Evolutionary conservation across 306 rosid species (phyloP).

Genomic region (Elaeagnus macrophylla): DNA sequence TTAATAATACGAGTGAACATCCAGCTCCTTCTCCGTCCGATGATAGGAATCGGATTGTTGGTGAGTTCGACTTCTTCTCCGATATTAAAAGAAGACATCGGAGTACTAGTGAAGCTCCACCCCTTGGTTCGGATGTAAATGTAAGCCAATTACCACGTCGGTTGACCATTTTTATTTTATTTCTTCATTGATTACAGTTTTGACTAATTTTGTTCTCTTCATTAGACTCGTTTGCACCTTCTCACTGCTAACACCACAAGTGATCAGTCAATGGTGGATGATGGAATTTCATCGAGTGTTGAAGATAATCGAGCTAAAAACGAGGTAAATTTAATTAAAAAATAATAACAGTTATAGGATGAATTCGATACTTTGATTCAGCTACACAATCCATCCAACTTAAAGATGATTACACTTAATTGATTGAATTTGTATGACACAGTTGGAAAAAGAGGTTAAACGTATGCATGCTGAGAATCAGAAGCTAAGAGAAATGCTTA

Average conservation of each 20-base stretch:
- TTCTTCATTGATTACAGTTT: not conserved
- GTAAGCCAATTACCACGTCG: too few relatives aligned
- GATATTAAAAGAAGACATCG: slow-evolving; percentile 27
- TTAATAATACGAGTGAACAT: not conserved
- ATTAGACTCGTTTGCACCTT: slow-evolving; percentile 75
- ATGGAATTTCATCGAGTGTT: slow-evolving; percentile 66
- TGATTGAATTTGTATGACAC: slow-evolving; percentile 18
- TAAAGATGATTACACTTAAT: not conserved
- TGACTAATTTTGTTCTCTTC: not conserved
- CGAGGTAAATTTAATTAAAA: too few relatives aligned
- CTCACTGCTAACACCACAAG: slow-evolving; percentile 72
- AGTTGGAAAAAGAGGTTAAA: slow-evolving; percentile 59
- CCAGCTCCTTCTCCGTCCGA: slow-evolving; percentile 4
- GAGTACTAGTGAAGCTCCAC: not conserved
- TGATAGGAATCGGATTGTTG: too few relatives aligned
- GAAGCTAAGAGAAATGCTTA: slow-evolving; percentile 70
- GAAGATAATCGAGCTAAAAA: slow-evolving; percentile 50
- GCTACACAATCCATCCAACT: not conserved
- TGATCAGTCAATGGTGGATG: slow-evolving; percentile 81
- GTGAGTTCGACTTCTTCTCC: slow-evolving; percentile 6
- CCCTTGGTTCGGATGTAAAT: slow-evolving; percentile 45
- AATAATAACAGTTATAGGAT: too few relatives aligned
- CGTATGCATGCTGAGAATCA: slow-evolving; percentile 70
- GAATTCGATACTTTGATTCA: too few relatives aligned
- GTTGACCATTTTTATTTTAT: too few relatives aligned